Evolutionary conservation across 2,329 filamentous ascomycete species (phyloP).

Genomic region (Penicillium sp.): DNA sequence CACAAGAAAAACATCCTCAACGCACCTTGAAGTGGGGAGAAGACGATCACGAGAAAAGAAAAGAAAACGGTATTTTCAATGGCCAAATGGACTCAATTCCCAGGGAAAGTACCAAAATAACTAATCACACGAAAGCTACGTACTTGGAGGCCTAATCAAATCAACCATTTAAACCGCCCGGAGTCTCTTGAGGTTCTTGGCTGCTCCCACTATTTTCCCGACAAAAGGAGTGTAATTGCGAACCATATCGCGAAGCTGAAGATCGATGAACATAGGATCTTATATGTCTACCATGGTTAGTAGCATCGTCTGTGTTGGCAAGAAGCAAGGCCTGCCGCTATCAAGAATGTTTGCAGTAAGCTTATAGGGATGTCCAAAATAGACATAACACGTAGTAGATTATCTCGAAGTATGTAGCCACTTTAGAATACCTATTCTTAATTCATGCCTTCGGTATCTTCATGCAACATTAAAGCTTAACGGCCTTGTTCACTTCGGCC

Average conservation of each 20-base stretch:
- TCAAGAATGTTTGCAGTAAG: background rate
- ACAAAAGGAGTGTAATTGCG: background rate
- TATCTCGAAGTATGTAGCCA: background rate
- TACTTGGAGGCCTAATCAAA: background rate
- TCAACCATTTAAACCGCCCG: background rate
- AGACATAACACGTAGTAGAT: background rate
- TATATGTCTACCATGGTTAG: background rate
- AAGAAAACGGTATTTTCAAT: background rate
- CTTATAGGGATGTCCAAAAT: background rate
- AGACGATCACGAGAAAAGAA: background rate
- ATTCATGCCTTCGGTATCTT: background rate
- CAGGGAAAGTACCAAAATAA: background rate
- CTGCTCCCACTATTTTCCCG: background rate
- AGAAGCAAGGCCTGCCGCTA: background rate
- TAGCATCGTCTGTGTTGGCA: background rate
- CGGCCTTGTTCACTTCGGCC: background rate
- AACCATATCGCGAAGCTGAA: background rate
- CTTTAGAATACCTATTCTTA: background rate
- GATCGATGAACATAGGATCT: background rate
- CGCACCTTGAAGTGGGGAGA: background rate
- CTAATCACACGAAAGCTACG: background rate
- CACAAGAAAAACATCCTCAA: background rate
- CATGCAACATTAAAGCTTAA: background rate
- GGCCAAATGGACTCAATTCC: background rate
- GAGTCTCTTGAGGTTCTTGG: background rate